Conservation (phyloP, 108 stramenopile genomes). For the Halocafeteria seosinensis region DNA sequence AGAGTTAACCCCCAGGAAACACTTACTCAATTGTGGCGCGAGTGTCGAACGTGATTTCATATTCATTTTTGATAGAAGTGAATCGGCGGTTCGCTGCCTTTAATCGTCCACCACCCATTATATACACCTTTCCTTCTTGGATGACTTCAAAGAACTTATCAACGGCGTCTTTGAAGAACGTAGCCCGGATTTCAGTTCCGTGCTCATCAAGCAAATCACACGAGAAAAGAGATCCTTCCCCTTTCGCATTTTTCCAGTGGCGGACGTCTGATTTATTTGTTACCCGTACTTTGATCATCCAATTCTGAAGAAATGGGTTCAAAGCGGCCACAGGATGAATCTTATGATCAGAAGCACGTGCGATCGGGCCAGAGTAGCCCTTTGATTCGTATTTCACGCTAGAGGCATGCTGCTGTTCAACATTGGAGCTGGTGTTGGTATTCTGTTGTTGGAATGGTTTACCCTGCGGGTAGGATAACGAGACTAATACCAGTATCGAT, state of each 20-base stretch:
- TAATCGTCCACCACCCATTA: neutral
- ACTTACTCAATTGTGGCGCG: slow-evolving; percentile 18
- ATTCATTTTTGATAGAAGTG: slow-evolving; percentile 25
- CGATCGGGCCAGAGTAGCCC: too few species aligned
- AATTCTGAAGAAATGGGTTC: slow-evolving; percentile 38
- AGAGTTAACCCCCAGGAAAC: too few species aligned
- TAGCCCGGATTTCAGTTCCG: slow-evolving; percentile 38
- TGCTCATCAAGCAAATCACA: slow-evolving; percentile 34
- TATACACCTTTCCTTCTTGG: neutral
- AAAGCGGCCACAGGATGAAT: slow-evolving; percentile 27
- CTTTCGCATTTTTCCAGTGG: slow-evolving; percentile 20
- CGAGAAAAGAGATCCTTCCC: slow-evolving; percentile 33
- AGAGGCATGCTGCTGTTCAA: too few species aligned
- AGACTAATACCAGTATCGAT: too few species aligned
- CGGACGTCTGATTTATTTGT: slow-evolving; percentile 35
- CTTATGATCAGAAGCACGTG: too few species aligned
- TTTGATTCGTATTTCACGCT: too few species aligned
- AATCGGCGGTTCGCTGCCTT: slow-evolving; percentile 22
- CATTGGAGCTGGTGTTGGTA: too few species aligned
- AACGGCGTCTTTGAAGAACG: slow-evolving; percentile 30
- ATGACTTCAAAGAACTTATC: slow-evolving; percentile 8
- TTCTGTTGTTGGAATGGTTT: too few species aligned
- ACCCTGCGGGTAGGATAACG: too few species aligned
- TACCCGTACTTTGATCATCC: slow-evolving; percentile 21
- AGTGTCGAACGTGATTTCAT: slow-evolving; percentile 37